These are phyloP conservation scores for Lactarius akahatsu DNA, from an alignment of 768 basidiomycete species.

Conservation along the genomic window DNA sequence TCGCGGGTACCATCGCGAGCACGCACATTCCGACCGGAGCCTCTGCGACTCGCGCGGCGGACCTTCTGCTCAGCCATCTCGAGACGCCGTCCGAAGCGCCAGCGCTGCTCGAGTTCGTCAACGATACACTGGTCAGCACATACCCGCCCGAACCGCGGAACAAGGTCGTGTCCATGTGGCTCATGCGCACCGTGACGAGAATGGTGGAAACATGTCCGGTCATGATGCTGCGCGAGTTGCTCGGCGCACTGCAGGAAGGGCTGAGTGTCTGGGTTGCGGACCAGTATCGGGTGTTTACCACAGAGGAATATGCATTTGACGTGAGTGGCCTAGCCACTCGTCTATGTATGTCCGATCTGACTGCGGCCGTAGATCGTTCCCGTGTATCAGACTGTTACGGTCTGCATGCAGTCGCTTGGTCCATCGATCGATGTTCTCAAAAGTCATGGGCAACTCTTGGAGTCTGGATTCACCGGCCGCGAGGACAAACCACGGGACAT, in stretches of 20 bases:
- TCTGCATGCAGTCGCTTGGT: slow-evolving; percentile 51
- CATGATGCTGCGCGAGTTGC: slow-evolving; percentile 44
- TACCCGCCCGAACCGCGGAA: slow-evolving; percentile 66
- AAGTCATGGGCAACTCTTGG: slow-evolving; percentile 50
- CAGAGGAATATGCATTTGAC: slow-evolving; percentile 58
- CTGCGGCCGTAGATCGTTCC: slow-evolving; percentile 51
- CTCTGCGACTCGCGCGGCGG: slow-evolving; percentile 55
- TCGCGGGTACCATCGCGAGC: slow-evolving; percentile 49
- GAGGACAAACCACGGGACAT: slow-evolving; percentile 45
- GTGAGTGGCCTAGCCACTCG: slow-evolving; percentile 39
- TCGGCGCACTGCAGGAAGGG: slow-evolving; percentile 55
- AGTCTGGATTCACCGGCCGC: slow-evolving; percentile 57
- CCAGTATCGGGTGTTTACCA: slow-evolving; percentile 48
- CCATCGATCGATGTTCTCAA: slow-evolving; percentile 43
- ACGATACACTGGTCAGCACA: slow-evolving; percentile 54
- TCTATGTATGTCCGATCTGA: slow-evolving; percentile 16
- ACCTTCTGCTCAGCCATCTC: slow-evolving; percentile 57
- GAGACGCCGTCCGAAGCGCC: slow-evolving; percentile 58
- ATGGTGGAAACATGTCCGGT: slow-evolving; percentile 56
- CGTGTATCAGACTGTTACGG: slow-evolving; percentile 59
- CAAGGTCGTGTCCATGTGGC: slow-evolving; percentile 58
- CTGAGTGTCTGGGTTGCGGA: slow-evolving; percentile 65
- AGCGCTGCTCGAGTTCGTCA: slow-evolving; percentile 56
- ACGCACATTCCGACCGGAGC: slow-evolving; percentile 41
- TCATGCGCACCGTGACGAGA: slow-evolving; percentile 53